A percentile compares a stretch with the other conserved stretches of the same genome.
phyloP scores from a whole-genome alignment of 306 rosid genomes.

The Malus sieversii region DNA sequence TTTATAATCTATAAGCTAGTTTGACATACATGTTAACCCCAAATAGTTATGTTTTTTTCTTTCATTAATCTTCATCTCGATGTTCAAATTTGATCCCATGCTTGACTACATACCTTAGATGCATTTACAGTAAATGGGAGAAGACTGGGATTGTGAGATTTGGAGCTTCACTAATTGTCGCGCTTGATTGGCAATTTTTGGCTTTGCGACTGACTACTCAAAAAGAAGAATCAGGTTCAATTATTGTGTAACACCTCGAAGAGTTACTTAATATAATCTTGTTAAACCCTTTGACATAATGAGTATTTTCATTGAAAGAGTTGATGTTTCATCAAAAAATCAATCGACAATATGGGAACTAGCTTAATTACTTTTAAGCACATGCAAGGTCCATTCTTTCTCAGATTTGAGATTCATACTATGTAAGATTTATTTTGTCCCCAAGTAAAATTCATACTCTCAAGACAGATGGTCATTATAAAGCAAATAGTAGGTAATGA shows the following conservation, averaged over 20 bases:
- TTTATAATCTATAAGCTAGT: no score
- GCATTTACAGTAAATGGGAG: not conserved
- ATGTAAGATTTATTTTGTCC: no score
- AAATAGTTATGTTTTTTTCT: no score
- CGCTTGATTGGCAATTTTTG: not conserved
- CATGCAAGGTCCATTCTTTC: no score
- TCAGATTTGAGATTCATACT: no score
- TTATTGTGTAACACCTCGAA: not conserved
- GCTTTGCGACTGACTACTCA: not conserved
- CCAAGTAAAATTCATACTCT: no score
- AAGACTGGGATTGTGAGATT: not conserved
- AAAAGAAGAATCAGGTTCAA: not conserved
- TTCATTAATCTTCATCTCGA: not conserved
- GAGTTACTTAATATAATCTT: not conserved
- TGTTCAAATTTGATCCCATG: not conserved
- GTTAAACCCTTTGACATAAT: no score
- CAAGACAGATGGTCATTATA: no score
- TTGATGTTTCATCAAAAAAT: no score
- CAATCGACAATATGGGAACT: no score
- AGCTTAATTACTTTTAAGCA: no score
- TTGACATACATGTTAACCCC: not conserved
- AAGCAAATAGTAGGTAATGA: not conserved
- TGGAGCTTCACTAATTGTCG: not conserved
- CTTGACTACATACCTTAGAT: not conserved
- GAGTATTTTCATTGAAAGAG: no score